Conservation (phyloP, 2,329 filamentous ascomycete species). For the Emmonsiellopsis sp. region DNA sequence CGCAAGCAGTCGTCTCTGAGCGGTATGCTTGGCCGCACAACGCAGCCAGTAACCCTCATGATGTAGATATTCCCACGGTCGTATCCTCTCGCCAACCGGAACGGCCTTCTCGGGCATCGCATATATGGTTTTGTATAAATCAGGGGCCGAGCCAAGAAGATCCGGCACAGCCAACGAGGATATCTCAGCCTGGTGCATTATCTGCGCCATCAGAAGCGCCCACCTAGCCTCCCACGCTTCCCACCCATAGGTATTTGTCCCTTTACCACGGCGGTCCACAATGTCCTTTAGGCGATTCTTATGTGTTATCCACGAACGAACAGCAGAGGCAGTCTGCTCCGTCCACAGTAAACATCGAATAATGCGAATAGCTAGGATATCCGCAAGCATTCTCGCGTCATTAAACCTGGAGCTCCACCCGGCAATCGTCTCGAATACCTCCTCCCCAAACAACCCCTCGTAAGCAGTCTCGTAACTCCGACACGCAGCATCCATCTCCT, state of each 20-base stretch:
- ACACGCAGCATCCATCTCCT: slow-evolving; percentile 81
- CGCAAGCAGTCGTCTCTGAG: slow-evolving; percentile 41
- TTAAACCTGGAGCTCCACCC: slow-evolving; percentile 88
- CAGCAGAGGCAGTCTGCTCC: slow-evolving; percentile 67
- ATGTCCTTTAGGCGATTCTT: slow-evolving; percentile 64
- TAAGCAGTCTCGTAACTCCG: slow-evolving; percentile 83
- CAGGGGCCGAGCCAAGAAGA: slow-evolving; percentile 14
- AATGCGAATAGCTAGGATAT: slow-evolving; percentile 69
- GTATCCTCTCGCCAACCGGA: slow-evolving; percentile 39
- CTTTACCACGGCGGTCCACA: slow-evolving; percentile 72
- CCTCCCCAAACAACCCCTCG: slow-evolving; percentile 68
- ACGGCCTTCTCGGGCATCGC: slow-evolving; percentile 43
- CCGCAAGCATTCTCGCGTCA: slow-evolving; percentile 79
- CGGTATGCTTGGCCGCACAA: slow-evolving; percentile 43
- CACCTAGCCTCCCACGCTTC: slow-evolving; percentile 81
- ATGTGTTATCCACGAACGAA: slow-evolving; percentile 71
- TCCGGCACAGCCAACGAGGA: slow-evolving; percentile 32
- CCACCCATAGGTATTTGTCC: slow-evolving; percentile 85
- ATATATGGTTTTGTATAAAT: slow-evolving; percentile 30
- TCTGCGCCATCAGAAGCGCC: slow-evolving; percentile 52
- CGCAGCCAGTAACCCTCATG: slow-evolving; percentile 55
- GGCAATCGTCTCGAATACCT: slow-evolving; percentile 79
- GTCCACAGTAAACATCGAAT: slow-evolving; percentile 76
- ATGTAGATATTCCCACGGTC: slow-evolving; percentile 50
- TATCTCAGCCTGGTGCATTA: slow-evolving; percentile 45